Evolutionary conservation across 2,329 filamentous ascomycete species (phyloP), one percentile per base, ranked within the genome.

Genomic region (Fusarium fracticaudum): DNA sequence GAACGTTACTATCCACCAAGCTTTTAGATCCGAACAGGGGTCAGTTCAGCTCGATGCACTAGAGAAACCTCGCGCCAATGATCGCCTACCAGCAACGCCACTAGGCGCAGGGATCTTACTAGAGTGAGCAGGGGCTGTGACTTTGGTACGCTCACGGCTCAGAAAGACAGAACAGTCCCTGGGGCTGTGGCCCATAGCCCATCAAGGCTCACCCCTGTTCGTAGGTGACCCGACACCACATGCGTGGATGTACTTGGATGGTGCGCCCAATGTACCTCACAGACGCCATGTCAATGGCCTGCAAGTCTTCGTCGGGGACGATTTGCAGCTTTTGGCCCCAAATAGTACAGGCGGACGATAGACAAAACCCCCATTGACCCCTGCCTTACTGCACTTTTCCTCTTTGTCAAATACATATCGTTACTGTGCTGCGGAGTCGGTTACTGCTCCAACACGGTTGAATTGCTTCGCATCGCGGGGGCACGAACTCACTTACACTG

Each of bases 21-120:
- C 51, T 60, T 48, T 44, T 38, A 24, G 55, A 57, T 41, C 20
- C 31, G 47, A 58, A 51, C 59, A 65, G 64, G 63, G 60, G 51
- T 55, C 37, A 37, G 48, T 73, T 77, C 75, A 77, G 75, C 75
- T 77, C 69, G 31, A 31, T 47, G 48, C 75, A 61, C 75, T 74
- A 77, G 57, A 45, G 41, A 48, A 40, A 7, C 20, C 24, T 51
- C 41, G 33, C 24, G 20, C 73, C 75, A 77, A 77, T 77, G 47
- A 65, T 33, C 26, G 29, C 60, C 48, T 35, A 33, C 40, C 41
- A 62, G 43, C 24, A 45, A 41, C 69, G 75, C 71, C 71, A 73
- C 62, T 31, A 20, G 13, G 8, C 11, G n/a, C 55, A 58, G 37
- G 66, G 67, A 60, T 64, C 37, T 51, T 18, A 62, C 40, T 44